Conservation (phyloP, 2,329 filamentous ascomycete species). For the Ophiocordyceps camponoti-saundersi region DNA sequence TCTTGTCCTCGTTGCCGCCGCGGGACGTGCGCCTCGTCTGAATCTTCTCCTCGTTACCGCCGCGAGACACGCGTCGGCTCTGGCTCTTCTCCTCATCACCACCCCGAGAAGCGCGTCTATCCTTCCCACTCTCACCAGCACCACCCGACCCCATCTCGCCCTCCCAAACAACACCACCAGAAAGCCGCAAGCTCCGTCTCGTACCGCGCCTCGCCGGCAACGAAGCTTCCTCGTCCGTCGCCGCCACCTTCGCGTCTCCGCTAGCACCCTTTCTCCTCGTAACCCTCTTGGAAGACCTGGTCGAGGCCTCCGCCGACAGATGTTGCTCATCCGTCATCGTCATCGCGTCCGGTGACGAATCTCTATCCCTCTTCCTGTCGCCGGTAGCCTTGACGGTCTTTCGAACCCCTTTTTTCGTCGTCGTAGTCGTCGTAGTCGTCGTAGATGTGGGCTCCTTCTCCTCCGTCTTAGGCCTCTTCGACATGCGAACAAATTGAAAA, state of each 20-base stretch:
- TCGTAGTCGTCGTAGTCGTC: constrained; percentile 23
- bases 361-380: no score
- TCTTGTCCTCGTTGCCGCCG: not conserved
- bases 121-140: constrained; percentile 5
- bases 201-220: constrained; percentile 6
- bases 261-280: constrained; percentile 23
- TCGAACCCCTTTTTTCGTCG: constrained; percentile 13
- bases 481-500: constrained; percentile 55
- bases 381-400: constrained; percentile 13
- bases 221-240: not conserved
- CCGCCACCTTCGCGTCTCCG: constrained; percentile 15
- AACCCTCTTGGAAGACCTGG: constrained; percentile 20
- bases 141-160: constrained; percentile 12
- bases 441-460: constrained; percentile 28
- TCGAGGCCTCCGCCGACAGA: constrained; percentile 7
- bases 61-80: not conserved
- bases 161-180: constrained; percentile 18
- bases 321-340: not conserved
- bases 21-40: not conserved
- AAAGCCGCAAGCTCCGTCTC: constrained; percentile 26
- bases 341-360: not conserved
- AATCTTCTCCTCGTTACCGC: not conserved
- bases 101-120: not conserved
- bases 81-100: not conserved
- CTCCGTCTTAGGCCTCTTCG: constrained; percentile 46